Evolutionary conservation across 2,329 filamentous ascomycete species (phyloP).

Genomic region (Zalaria sp.): DNA sequence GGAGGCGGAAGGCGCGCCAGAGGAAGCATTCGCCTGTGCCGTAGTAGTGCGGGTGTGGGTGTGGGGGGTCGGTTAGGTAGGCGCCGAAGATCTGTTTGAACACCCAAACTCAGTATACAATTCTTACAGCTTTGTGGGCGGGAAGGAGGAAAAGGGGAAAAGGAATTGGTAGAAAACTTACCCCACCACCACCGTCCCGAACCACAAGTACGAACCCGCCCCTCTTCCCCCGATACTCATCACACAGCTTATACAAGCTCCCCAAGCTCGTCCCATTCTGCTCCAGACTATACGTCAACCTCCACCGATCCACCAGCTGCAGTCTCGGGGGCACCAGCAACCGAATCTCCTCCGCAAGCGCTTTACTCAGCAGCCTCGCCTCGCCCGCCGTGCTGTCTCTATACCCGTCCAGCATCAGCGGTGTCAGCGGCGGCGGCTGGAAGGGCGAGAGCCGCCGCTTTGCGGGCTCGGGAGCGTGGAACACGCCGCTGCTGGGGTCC

Average conservation of each 20-base stretch:
- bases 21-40: conserved; percentile 95
- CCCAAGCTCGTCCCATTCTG: conserved; percentile 78
- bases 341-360: conserved; percentile 83
- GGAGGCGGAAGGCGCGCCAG: conserved; percentile 60
- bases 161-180: no score
- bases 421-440: conserved; percentile 77
- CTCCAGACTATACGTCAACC: conserved; percentile 74
- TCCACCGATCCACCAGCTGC: conserved; percentile 79
- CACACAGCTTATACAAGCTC: conserved; percentile 73
- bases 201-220: conserved; percentile 87
- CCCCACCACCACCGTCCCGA: conserved; percentile 59
- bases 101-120: no score
- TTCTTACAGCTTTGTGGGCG: no score
- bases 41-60: conserved; percentile 71
- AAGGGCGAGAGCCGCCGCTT: conserved; percentile 61
- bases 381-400: conserved; percentile 42
- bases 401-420: conserved; percentile 57
- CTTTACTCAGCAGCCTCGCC: conserved; percentile 53
- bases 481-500: conserved; percentile 34
- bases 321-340: conserved; percentile 75
- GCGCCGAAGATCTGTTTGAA: conserved; percentile 61
- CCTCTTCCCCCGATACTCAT: conserved; percentile 49
- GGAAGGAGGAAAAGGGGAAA: no score
- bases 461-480: conserved; percentile 30
- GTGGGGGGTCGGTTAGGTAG: conserved; percentile 81